Conservation (phyloP, 345 rosid species). For the Linum lewisii region DNA sequence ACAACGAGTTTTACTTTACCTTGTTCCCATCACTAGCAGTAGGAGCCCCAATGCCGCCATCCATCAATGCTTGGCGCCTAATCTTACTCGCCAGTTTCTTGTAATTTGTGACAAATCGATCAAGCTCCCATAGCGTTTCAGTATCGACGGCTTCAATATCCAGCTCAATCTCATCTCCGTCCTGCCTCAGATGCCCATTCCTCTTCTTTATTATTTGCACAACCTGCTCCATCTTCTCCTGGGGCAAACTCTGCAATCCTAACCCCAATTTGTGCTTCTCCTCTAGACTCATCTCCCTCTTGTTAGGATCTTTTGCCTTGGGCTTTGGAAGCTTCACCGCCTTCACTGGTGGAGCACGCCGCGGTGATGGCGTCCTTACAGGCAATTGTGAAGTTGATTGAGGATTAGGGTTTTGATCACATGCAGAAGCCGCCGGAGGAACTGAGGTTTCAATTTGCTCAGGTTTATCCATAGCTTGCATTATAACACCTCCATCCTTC, state of each 20-base stretch:
- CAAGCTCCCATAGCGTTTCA: constrained; percentile 79
- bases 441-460: constrained; percentile 16
- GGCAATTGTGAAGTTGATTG: constrained; percentile 24
- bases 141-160: constrained; percentile 72
- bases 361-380: constrained; percentile 27
- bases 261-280: constrained; percentile 61
- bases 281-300: constrained; percentile 62
- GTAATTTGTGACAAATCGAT: constrained; percentile 67
- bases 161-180: constrained; percentile 76
- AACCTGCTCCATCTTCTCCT: constrained; percentile 75
- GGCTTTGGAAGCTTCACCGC: constrained; percentile 58
- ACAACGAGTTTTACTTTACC: no score
- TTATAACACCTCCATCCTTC: constrained; percentile 12
- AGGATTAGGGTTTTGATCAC: constrained; percentile 12
- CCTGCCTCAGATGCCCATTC: constrained; percentile 56
- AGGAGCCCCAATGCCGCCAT: constrained; percentile 10
- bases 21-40: constrained; percentile 20
- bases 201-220: constrained; percentile 71
- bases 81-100: constrained; percentile 74
- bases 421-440: constrained; percentile 9
- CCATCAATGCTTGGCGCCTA: constrained; percentile 56
- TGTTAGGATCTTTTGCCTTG: constrained; percentile 72
- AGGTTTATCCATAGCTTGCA: constrained; percentile 18
- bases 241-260: constrained; percentile 67
- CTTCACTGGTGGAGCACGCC: constrained; percentile 29